phyloP scores from a whole-genome alignment of 176 grass and related monocot species.

The Eragrostis nindensis region DNA sequence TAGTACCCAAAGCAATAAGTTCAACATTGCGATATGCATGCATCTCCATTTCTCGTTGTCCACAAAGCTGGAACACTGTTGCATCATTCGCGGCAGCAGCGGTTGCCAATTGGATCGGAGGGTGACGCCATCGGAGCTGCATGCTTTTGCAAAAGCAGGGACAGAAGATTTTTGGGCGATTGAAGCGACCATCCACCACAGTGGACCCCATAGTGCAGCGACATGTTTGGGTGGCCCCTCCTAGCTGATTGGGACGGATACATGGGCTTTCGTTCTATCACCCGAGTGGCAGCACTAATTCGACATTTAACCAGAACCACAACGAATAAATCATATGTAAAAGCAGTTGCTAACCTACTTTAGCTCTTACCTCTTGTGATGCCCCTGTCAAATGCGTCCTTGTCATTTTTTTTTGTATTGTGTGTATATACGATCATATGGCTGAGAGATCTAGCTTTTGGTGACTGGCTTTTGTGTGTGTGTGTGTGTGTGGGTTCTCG shows the following conservation, averaged over 20 bases:
- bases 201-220: background rate
- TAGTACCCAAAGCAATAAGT: constrained; percentile 19
- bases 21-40: background rate
- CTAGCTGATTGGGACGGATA: background rate
- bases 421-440: constrained; percentile 33
- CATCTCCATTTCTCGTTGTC: constrained; percentile 5
- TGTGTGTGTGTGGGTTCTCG: constrained; percentile 15
- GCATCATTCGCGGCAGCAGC: constrained; percentile 34
- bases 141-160: constrained; percentile 29
- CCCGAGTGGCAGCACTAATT: constrained; percentile 35
- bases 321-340: constrained; percentile 33
- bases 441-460: constrained; percentile 41
- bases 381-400: constrained; percentile 36
- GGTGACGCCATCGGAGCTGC: constrained; percentile 28
- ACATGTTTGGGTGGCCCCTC: background rate
- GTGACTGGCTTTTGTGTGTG: background rate
- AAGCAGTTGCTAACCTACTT: constrained; percentile 20
- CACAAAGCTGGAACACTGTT: constrained; percentile 20
- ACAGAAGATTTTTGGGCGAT: constrained; percentile 6
- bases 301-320: constrained; percentile 34
- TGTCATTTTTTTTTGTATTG: constrained; percentile 18
- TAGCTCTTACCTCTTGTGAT: constrained; percentile 31
- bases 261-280: constrained; percentile 20
- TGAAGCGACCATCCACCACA: background rate
- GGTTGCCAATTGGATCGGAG: constrained; percentile 24